phyloP scores from a whole-genome alignment of 345 rosid species.

The Heritiera fomes region DNA sequence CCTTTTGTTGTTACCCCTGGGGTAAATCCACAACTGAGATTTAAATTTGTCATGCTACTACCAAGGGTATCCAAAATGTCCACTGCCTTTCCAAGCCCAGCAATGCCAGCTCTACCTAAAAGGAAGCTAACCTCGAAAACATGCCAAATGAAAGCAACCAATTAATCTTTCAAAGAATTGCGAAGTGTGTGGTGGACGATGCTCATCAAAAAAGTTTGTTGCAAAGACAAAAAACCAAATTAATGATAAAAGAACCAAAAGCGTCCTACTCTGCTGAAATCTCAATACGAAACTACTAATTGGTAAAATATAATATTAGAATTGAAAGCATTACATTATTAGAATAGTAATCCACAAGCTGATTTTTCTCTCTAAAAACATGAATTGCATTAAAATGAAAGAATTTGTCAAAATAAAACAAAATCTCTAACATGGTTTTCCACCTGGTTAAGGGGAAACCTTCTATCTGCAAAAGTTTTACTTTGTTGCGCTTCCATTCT shows the following conservation, averaged over 20 bases:
- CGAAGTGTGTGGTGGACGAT: neutral
- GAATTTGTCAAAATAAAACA: neutral
- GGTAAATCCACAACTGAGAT: too few relatives aligned
- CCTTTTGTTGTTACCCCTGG: slow-evolving; percentile 79
- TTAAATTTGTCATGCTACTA: too few relatives aligned
- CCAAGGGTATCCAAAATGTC: too few relatives aligned
- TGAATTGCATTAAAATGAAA: neutral
- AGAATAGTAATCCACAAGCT: neutral
- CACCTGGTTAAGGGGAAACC: neutral
- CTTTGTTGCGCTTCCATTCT: neutral
- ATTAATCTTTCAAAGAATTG: neutral
- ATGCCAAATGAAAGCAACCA: slow-evolving; percentile 40
- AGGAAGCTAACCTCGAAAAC: slow-evolving; percentile 86
- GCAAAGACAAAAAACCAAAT: neutral
- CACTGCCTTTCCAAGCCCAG: too few relatives aligned
- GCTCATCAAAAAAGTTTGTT: neutral
- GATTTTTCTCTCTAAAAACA: neutral
- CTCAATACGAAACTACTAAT: neutral
- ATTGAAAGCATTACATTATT: neutral
- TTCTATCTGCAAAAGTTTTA: neutral
- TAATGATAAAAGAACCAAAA: neutral
- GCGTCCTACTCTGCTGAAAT: neutral
- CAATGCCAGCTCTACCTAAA: slow-evolving; percentile 86
- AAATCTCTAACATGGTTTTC: neutral
- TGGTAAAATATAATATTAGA: neutral